Evolutionary conservation across 225 moss, liverwort and hornwort species (phyloP), one percentile per base, ranked within the genome.

Genomic region (Anthoceros angustus): DNA sequence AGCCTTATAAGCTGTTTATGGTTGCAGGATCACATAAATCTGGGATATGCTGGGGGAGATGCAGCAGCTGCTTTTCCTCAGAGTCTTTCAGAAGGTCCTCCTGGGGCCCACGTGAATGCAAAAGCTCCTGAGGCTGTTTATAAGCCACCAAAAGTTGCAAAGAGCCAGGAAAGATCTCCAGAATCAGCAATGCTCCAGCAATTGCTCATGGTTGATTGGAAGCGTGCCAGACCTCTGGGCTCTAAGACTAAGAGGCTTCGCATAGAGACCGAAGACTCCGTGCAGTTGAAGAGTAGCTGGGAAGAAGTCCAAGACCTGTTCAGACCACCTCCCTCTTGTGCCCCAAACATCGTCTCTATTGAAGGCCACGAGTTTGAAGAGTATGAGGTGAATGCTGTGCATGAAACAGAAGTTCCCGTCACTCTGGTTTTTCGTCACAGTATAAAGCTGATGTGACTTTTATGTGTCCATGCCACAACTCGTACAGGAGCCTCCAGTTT

Each of bases 311-410:
- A 98, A 71, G 87, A 87, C 40, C 77, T 92, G 48, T 87, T 98
- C 66, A 82, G 80, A 73, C 83, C 98, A 55, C 85, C 92, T 62
- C 98, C 87, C 43, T 89, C 87, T 66, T 77, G 79, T 73, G 71
- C 78, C 32, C 92, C 98, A 12, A 84, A 80, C 46, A 69, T 98
- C 68, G 88, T 98, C 65, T 81, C 78, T 38, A 79, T 98, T 64
- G 92, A 92, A 62, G 98, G 92, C 70, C 89, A 92, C 46, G 98
- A 98, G 25, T 98, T 98, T 75, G 98, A 98, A 82, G 98, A 98
- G 74, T 98, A 87, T 11, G 77, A 87, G 87, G 98, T 91, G 69
- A 74, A 62, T 18, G 32, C 45, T 45, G 39, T 39, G 39, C 41
- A 40, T 68, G 10, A 43, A 45, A n/a, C n/a, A n/a, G 9, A 21